Conservation (phyloP, 1,284 basidiomycete genomes). For the Melampsora larici-populina region DNA sequence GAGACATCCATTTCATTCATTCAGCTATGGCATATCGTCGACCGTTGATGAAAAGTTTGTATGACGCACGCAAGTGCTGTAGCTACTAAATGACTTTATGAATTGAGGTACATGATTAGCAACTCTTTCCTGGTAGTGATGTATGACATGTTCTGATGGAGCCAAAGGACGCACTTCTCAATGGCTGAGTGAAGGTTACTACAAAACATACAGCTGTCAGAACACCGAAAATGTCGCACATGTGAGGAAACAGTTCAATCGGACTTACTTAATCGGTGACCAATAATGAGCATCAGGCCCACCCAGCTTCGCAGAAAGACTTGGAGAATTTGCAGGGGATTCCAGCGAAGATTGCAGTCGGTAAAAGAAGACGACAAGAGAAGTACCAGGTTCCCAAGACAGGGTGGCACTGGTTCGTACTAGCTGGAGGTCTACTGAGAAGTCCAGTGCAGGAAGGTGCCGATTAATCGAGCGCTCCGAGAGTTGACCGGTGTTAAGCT, state of each 20-base stretch:
- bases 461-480: slow-evolving; percentile 18
- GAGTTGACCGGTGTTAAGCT: neutral
- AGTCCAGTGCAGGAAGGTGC: slow-evolving; percentile 49
- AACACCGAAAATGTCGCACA: no score
- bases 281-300: no score
- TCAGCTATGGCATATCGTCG: neutral
- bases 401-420: slow-evolving; percentile 3
- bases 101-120: neutral
- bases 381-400: slow-evolving; percentile 15
- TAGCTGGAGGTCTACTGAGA: slow-evolving; percentile 40
- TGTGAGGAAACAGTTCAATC: no score
- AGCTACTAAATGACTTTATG: slow-evolving; percentile 23
- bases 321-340: neutral
- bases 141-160: no score
- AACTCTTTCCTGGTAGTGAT: no score
- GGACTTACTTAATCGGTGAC: no score
- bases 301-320: no score
- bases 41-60: neutral
- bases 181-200: no score
- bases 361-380: slow-evolving; percentile 15
- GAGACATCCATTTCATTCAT: neutral
- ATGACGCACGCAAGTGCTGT: slow-evolving; percentile 36
- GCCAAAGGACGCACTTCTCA: no score
- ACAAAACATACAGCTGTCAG: no score
- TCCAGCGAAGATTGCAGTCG: neutral